These are phyloP conservation scores for Globisporangium uncinulatum DNA, from an alignment of 352 stramenopile species.

Conservation along the genomic window DNA sequence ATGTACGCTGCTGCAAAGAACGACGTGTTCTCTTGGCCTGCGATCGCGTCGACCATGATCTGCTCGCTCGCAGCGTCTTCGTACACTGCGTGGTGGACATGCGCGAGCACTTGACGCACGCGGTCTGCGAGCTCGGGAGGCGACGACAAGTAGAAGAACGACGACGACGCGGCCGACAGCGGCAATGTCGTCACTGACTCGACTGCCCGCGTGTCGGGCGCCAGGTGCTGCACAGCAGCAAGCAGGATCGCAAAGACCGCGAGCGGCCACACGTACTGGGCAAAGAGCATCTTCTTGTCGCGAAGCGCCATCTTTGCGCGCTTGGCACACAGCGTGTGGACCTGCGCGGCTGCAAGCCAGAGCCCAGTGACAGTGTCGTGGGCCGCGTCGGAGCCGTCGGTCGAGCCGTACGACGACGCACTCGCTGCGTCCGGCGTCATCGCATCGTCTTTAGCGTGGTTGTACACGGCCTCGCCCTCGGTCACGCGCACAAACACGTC, in stretches of 20 bases:
- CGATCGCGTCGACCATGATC: constrained; percentile 36
- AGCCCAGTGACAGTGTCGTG: neutral
- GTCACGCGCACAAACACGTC: constrained; percentile 98
- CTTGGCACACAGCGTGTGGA: constrained; percentile 49
- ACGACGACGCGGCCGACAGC: constrained; percentile 24
- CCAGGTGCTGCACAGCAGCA: constrained; percentile 32
- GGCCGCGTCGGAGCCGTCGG: neutral
- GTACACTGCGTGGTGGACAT: constrained; percentile 21
- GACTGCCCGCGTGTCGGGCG: constrained; percentile 22
- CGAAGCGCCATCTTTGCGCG: constrained; percentile 45
- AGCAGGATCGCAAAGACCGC: constrained; percentile 54
- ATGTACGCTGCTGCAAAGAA: constrained; percentile 62
- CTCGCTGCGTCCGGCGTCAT: constrained; percentile 4
- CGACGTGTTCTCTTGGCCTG: constrained; percentile 28
- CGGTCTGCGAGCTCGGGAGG: constrained; percentile 14
- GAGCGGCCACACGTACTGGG: constrained; percentile 71
- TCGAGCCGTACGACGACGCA: constrained; percentile 4
- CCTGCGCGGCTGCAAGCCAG: constrained; percentile 32
- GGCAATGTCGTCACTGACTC: constrained; percentile 49
- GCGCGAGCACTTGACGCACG: constrained; percentile 24
- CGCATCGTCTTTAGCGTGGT: constrained; percentile 55
- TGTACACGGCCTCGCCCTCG: constrained; percentile 66
- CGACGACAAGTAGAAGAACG: constrained; percentile 39
- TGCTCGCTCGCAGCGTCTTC: constrained; percentile 12
- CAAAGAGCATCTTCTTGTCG: constrained; percentile 54